Conservation (phyloP, 345 rosid species). For the Turritis glabra region DNA sequence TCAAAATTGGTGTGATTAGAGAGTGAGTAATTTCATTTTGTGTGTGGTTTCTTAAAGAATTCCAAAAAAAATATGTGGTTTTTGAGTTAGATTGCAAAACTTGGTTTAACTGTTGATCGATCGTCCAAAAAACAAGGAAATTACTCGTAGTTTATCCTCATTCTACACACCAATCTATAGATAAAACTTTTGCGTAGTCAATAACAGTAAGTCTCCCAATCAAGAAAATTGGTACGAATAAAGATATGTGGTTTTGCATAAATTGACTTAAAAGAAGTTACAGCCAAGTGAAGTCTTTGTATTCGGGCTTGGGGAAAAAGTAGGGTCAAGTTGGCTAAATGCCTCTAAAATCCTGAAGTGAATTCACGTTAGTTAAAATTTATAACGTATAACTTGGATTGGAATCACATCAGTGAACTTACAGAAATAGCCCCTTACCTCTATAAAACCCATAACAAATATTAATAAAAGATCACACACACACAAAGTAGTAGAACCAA, state of each 20-base stretch:
- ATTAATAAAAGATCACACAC: conserved; percentile 11
- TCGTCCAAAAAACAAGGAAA: background rate
- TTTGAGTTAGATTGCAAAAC: background rate
- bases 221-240: background rate
- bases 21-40: no score
- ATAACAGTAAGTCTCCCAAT: conserved; percentile 6
- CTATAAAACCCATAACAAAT: background rate
- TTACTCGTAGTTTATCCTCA: background rate
- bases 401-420: background rate
- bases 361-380: background rate
- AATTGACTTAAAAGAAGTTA: background rate
- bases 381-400: background rate
- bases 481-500: background rate
- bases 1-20: no score
- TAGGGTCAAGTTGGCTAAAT: background rate
- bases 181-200: background rate
- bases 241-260: background rate
- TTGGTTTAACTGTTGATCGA: background rate
- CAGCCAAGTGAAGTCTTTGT: background rate
- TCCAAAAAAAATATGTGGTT: background rate
- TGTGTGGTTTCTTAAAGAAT: background rate
- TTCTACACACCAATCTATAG: background rate
- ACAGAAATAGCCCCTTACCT: background rate
- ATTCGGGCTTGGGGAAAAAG: background rate
- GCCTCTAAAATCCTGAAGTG: background rate